These are phyloP conservation scores for Penicillium sp. DNA, from an alignment of 2,329 filamentous ascomycete species.

Conservation along the genomic window DNA sequence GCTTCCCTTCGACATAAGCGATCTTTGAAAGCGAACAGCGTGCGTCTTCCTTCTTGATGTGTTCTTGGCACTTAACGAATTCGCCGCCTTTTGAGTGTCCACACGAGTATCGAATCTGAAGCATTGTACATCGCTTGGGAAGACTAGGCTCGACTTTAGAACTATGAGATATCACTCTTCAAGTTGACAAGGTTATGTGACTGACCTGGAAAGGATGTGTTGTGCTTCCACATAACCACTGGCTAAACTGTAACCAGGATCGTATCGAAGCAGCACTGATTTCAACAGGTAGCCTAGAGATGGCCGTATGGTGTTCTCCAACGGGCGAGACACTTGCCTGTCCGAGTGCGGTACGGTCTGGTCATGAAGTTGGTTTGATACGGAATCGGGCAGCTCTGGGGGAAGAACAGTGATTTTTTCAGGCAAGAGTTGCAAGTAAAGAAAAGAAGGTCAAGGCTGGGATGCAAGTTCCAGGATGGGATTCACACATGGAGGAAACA, in stretches of 20 bases:
- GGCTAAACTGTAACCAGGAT: background rate
- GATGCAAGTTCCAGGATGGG: background rate
- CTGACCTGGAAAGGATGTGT: background rate
- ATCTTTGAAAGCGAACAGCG: conserved; percentile 13
- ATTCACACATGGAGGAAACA: background rate
- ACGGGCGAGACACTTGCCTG: background rate
- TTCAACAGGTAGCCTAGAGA: background rate
- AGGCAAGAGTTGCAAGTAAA: background rate
- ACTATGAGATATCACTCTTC: background rate
- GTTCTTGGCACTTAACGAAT: conserved; percentile 15
- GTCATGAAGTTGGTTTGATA: background rate
- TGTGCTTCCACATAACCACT: background rate
- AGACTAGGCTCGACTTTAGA: background rate
- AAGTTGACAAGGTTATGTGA: background rate
- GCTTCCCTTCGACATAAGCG: conserved; percentile 8
- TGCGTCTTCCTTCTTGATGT: conserved; percentile 12
- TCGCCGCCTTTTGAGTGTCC: conserved; percentile 16
- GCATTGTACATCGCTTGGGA: conserved; percentile 5
- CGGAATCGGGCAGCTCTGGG: background rate
- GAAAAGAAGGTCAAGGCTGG: background rate
- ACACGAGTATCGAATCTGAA: conserved; percentile 16
- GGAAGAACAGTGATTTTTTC: background rate
- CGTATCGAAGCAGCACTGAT: background rate
- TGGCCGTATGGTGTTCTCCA: background rate
- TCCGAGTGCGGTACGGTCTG: background rate